Base-by-base conservation (phyloP, 2,329 filamentous ascomycete genomes). In the Pseudogymnoascus sp. region DNA sequence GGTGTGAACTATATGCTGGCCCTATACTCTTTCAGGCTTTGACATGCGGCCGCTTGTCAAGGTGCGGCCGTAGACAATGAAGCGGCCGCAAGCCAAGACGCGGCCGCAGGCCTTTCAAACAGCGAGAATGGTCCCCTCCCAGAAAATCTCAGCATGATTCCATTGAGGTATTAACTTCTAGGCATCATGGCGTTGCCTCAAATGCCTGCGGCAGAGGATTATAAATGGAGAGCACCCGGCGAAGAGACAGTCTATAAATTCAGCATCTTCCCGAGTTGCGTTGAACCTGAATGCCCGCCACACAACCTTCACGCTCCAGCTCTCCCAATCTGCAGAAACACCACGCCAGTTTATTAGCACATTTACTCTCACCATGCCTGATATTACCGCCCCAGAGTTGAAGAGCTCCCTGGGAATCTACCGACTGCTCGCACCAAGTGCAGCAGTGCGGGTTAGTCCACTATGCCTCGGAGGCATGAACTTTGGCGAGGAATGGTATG, bases 361-460 rank as follows among this genome's bases (percentile, higher is more conserved):
- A 12, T 33, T 52, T 3, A 8, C 25, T 2, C 25, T 31, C 25
- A 52, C 12, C 7, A 74, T 73, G 72, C 71, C 70, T 64, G 63
- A 65, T 38, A 64, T 75, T 14, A 76, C 76, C 16, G 77, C 81
- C 5, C 77, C 81, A 3, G 74, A 79, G 3, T 80, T 85, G 25
- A 79, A 83, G 72, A 86, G 85, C 63, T 81, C 84, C 62, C 74
- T 90, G 66, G 85, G 79, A 64, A 81, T 84, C 61, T 88, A 89
- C 68, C 84, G 87, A 5, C 74, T 90, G 52, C 80, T 91, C 11
- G 83, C 87, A 1, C 86, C 87, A 8, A 83, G 80, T 0, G 88
- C 88, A 1, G 80, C 82, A 0, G 79, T 90, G 21, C 79, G 85
- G 33, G 87, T 90, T n/a, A 87, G 84, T 65, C 87, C 87, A 4